These are phyloP conservation scores for Sideroxylon spinosum DNA, from an alignment of 179 eudicot species.

Conservation along the genomic window DNA sequence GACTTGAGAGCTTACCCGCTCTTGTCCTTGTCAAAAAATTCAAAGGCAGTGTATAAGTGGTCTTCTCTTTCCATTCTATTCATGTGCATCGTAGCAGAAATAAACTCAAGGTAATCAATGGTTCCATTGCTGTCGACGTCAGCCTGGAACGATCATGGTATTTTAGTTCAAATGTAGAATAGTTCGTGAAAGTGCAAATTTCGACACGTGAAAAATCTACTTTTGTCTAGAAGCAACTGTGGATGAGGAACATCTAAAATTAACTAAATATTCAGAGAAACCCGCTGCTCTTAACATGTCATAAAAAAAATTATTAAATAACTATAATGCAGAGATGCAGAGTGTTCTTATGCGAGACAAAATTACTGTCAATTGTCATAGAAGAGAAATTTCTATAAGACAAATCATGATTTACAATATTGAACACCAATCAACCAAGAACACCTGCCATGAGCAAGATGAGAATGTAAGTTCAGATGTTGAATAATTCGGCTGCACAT, in stretches of 20 bases:
- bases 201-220: background rate
- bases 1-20: slow-evolving; percentile 64
- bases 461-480: background rate
- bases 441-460: background rate
- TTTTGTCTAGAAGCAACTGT: background rate
- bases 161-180: background rate
- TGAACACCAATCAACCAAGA: background rate
- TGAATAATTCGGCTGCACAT: background rate
- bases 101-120: slow-evolving; percentile 91
- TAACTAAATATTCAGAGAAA: background rate
- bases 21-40: slow-evolving; percentile 87
- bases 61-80: slow-evolving; percentile 90
- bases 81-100: slow-evolving; percentile 95
- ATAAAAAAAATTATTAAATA: background rate
- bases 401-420: background rate
- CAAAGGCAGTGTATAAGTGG: slow-evolving; percentile 77
- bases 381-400: background rate
- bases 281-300: background rate
- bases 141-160: slow-evolving; percentile 49
- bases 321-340: no score
- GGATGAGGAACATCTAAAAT: background rate
- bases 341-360: no score
- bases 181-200: background rate
- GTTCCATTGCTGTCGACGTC: slow-evolving; percentile 97
- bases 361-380: background rate